Base-by-base conservation (phyloP, 192 early-diverging fungal species). In the Gigaspora rosea region DNA sequence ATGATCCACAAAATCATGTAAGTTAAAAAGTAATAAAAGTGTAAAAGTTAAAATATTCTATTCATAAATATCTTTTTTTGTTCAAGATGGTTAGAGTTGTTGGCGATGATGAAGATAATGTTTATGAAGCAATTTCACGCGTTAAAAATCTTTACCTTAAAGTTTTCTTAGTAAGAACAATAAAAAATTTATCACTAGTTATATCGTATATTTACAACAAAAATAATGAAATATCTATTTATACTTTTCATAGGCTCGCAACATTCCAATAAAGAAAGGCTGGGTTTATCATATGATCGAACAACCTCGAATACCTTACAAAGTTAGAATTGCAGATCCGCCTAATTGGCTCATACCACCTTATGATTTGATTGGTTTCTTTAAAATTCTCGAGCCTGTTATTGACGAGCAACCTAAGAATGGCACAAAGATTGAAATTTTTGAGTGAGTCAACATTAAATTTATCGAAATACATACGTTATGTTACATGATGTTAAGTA, bases 111-210 rank as follows among this genome's bases (percentile, higher is more conserved):
- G 12, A 73, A 7, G 78, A 75, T 0, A 33, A 7, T 32, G 77
- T 82, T 7, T 22, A 61, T 4, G 67, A 73, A 58, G 82, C 82
- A 6, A 67, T 78, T 0, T 20, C 52, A 8, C 84, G 84, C 16
- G 47, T 85, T 8, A 80, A 81, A 46, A 77, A 85, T 50, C 75
- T 79, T 61, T 85, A 81, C 58, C 41, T 85, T 3, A 85, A 80
- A 64, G 54, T 41, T 50, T n/a, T 74, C 32, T 46, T 61, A 22
- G 73, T 75, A 75, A 64, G 61, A 13, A 32, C 41, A n/a, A 51
- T 10, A 18, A 1, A 2, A 27, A 18, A 13, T 68, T 48, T 49
- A 48, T 67, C 3, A 61, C 13, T 35, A 33, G 13, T 15, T 33
- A 33, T 33, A 33, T 33, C 11, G 33, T 62, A 27, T 27, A 27